These are phyloP conservation scores for Breynia disticha DNA, from an alignment of 441 rosid species.

Conservation along the genomic window DNA sequence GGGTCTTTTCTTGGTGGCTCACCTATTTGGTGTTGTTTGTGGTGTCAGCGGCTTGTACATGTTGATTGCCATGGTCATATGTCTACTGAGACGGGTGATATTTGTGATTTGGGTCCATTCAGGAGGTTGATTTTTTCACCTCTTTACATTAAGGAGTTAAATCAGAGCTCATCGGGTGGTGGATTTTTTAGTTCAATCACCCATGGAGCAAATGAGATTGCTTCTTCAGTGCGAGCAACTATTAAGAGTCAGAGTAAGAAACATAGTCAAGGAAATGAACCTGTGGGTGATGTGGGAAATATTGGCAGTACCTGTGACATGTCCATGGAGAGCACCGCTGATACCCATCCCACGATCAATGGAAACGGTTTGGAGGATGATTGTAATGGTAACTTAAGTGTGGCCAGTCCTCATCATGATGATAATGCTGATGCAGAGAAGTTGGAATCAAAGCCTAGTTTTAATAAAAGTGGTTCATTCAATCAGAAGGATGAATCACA, in stretches of 20 bases:
- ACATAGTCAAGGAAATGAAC: conserved; percentile 53
- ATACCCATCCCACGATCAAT: conserved; percentile 32
- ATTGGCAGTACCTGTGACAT: conserved; percentile 42
- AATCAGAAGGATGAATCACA: conserved; percentile 70
- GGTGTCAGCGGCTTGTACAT: conserved; percentile 96
- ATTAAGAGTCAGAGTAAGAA: conserved; percentile 85
- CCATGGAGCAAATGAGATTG: conserved; percentile 92
- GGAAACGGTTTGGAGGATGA: conserved; percentile 42
- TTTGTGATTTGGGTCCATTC: conserved; percentile 78
- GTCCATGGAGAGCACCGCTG: conserved; percentile 55
- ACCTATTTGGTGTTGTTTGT: conserved; percentile 98
- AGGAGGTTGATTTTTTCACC: conserved; percentile 85
- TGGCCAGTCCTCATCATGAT: conserved; percentile 26
- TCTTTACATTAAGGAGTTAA: conserved; percentile 65
- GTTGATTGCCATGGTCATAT: conserved; percentile 80
- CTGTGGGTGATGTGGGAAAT: conserved; percentile 44
- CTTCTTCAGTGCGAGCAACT: conserved; percentile 87
- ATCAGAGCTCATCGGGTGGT: conserved; percentile 38
- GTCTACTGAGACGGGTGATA: conserved; percentile 68
- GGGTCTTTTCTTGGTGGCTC: conserved; percentile 94
- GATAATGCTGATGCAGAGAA: conserved; percentile 34
- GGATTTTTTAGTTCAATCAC: conserved; percentile 89
- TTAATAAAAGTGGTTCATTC: conserved; percentile 56
- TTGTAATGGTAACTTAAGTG: conserved; percentile 33
- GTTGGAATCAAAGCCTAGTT: conserved; percentile 39